Percentiles rank a stretch among this genome's conserved stretches.
These are phyloP conservation scores for Tubosaeta sp. DNA, from an alignment of 768 basidiomycete genomes.

Conservation along the genomic window DNA sequence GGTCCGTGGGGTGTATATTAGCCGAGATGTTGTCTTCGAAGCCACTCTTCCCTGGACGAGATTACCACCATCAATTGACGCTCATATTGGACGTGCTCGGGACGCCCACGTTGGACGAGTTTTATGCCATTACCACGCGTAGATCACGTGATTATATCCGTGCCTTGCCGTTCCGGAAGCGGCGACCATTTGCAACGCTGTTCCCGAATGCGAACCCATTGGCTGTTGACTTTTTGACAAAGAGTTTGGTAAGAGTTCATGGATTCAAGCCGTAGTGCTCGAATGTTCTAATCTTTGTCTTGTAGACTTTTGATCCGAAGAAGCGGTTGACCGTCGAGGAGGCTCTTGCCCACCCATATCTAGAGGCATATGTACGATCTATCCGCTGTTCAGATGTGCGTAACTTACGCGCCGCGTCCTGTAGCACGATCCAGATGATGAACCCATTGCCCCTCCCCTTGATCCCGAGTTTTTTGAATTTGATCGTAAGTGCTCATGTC, in stretches of 20 bases:
- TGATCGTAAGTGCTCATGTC: slow-evolving; percentile 57
- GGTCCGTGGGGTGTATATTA: slow-evolving; percentile 84
- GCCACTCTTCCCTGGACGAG: slow-evolving; percentile 94
- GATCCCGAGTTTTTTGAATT: slow-evolving; percentile 97
- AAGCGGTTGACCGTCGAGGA: slow-evolving; percentile 94
- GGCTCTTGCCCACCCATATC: slow-evolving; percentile 90
- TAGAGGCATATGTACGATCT: slow-evolving; percentile 78
- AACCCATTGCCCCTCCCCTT: slow-evolving; percentile 93
- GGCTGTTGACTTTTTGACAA: slow-evolving; percentile 75
- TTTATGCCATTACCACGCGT: slow-evolving; percentile 92
- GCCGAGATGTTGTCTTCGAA: slow-evolving; percentile 98
- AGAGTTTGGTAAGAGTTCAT: slow-evolving; percentile 58
- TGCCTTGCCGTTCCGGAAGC: slow-evolving; percentile 89
- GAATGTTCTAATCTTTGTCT: neutral
- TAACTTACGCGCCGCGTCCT: slow-evolving; percentile 4
- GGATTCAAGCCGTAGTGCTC: too few species aligned
- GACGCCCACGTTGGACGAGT: slow-evolving; percentile 95
- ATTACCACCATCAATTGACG: slow-evolving; percentile 93
- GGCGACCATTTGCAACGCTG: slow-evolving; percentile 71
- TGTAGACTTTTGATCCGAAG: slow-evolving; percentile 93
- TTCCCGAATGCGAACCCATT: slow-evolving; percentile 89
- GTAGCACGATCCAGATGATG: slow-evolving; percentile 94
- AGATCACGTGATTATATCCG: slow-evolving; percentile 94
- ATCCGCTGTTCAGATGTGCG: neutral
- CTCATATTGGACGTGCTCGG: slow-evolving; percentile 96